These are phyloP conservation scores for Pezicula carpinea DNA, from an alignment of 2,329 filamentous ascomycete species.

Conservation along the genomic window DNA sequence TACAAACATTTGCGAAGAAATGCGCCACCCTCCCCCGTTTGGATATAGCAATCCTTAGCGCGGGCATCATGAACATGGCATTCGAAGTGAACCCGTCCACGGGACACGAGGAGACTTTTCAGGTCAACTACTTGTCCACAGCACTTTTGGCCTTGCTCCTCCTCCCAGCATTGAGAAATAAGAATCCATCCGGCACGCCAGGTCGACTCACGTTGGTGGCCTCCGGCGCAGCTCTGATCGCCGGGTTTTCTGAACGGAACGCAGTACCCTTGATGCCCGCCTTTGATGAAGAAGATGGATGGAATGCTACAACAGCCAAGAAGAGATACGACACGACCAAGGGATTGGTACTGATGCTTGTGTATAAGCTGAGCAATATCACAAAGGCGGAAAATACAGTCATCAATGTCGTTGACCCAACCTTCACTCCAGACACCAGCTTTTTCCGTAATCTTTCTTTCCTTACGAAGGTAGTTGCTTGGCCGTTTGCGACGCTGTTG, in stretches of 20 bases:
- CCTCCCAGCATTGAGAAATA: conserved; percentile 7
- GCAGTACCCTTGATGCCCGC: conserved; percentile 21
- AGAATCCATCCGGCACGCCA: no score
- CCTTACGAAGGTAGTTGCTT: conserved; percentile 14
- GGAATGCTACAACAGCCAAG: conserved; percentile 5
- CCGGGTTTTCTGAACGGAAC: conserved; percentile 21
- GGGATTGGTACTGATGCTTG: conserved; percentile 28
- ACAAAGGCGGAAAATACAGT: conserved; percentile 28
- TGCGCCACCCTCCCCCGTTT: conserved; percentile 29
- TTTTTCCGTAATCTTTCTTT: conserved; percentile 31
- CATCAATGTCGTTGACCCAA: conserved; percentile 31
- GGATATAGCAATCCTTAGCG: conserved; percentile 40
- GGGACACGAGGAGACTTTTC: not conserved
- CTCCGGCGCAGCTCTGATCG: conserved; percentile 9
- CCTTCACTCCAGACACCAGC: conserved; percentile 32
- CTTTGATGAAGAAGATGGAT: conserved; percentile 27
- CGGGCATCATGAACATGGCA: conserved; percentile 25
- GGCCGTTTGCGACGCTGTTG: conserved; percentile 18
- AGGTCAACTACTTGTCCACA: conserved; percentile 4
- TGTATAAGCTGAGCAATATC: conserved; percentile 33
- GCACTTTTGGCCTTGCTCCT: conserved; percentile 4
- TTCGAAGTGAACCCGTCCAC: no score
- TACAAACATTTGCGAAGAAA: conserved; percentile 34
- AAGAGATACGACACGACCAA: conserved; percentile 28
- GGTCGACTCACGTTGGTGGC: not conserved